Percentiles rank a stretch among this genome's conserved stretches.
Evolutionary conservation across 2,329 filamentous ascomycete genomes (phyloP).

Genomic region (Ophiobolus disseminans): DNA sequence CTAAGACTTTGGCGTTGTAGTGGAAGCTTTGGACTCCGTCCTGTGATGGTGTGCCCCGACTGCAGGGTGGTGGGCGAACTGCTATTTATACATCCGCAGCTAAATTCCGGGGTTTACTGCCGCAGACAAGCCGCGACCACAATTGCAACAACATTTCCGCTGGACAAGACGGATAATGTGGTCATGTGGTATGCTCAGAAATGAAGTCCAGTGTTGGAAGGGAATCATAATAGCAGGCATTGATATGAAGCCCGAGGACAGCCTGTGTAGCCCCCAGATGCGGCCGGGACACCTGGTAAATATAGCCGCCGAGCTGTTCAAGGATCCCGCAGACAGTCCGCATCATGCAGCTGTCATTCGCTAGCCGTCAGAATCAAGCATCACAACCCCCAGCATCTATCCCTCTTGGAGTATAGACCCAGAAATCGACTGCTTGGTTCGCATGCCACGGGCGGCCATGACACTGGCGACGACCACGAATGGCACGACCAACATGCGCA

Average conservation of each 20-base stretch:
- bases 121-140: not conserved
- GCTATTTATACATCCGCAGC: conserved; percentile 2
- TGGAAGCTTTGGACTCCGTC: not conserved
- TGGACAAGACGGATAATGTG: not conserved
- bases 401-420: conserved; percentile 9
- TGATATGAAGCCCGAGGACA: too few relatives aligned
- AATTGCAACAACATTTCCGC: not conserved
- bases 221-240: conserved; percentile 13
- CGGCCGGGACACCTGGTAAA: not conserved
- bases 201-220: not conserved
- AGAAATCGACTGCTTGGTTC: conserved; percentile 1
- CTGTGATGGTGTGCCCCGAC: conserved; percentile 2
- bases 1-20: not conserved
- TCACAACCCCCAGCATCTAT: conserved; percentile 18
- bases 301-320: conserved; percentile 25
- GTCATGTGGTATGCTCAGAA: too few relatives aligned
- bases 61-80: not conserved
- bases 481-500: conserved; percentile 11
- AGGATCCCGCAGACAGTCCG: conserved; percentile 19
- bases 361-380: conserved; percentile 23
- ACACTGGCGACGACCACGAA: conserved; percentile 24
- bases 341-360: conserved; percentile 24
- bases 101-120: not conserved
- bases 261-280: too few relatives aligned
- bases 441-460: conserved; percentile 23